A percentile compares a stretch with the other conserved stretches of the same genome.
phyloP scores from a whole-genome alignment of 345 rosid genomes.

The Mercurialis annua region DNA sequence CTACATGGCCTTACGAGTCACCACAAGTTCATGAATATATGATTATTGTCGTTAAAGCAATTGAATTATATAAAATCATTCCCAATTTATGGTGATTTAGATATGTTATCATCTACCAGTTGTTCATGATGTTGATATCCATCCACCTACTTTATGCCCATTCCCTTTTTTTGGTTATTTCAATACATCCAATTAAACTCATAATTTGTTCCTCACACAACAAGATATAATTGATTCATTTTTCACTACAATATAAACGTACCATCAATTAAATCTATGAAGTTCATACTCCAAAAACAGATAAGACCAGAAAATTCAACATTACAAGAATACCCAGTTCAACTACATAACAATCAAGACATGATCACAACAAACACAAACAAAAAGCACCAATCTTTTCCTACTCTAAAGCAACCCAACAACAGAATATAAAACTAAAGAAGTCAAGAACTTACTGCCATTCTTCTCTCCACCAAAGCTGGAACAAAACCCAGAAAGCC shows the following conservation, averaged over 20 bases:
- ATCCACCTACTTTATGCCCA: not conserved
- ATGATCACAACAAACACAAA: not conserved
- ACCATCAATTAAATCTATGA: not conserved
- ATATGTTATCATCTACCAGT: not conserved
- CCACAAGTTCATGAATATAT: not conserved
- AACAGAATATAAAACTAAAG: not conserved
- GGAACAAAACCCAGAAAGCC: constrained; percentile 8
- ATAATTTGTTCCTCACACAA: not conserved
- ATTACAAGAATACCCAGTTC: not conserved
- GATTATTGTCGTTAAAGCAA: not conserved
- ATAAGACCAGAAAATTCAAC: constrained; percentile 3
- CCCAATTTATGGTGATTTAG: constrained; percentile 4
- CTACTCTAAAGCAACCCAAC: not conserved
- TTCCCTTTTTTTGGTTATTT: not conserved
- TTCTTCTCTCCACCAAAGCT: constrained; percentile 25
- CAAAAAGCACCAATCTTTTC: not conserved
- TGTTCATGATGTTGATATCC: constrained; percentile 6
- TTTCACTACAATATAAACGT: not conserved
- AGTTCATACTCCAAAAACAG: constrained; percentile 2
- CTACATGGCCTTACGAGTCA: not conserved
- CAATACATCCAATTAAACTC: constrained; percentile 1
- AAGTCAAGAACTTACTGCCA: constrained; percentile 55
- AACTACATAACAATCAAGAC: constrained; percentile 4
- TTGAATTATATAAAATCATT: not conserved
- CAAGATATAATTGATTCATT: not conserved